Conservation (phyloP, 2,329 filamentous ascomycete species). For the Simplicillium sp. region DNA sequence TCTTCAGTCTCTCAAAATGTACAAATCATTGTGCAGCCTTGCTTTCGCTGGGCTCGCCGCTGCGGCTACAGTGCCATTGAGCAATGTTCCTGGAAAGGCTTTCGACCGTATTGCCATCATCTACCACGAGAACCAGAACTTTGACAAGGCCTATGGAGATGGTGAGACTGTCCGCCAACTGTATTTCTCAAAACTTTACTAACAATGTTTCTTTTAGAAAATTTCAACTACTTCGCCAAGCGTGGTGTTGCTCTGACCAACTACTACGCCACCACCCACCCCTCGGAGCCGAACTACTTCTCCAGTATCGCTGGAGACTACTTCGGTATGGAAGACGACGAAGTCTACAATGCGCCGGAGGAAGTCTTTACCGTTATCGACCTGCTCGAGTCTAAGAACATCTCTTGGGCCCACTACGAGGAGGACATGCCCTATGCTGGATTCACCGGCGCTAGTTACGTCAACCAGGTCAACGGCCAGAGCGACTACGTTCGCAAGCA, state of each 20-base stretch:
- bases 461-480: slow-evolving; percentile 54
- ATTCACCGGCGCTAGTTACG: slow-evolving; percentile 53
- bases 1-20: too few species aligned
- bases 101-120: slow-evolving; percentile 68
- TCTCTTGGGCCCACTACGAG: slow-evolving; percentile 65
- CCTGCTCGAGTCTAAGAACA: slow-evolving; percentile 53
- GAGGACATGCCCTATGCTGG: slow-evolving; percentile 70
- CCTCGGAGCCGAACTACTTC: slow-evolving; percentile 71
- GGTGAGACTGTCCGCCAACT: slow-evolving; percentile 16
- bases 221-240: slow-evolving; percentile 8
- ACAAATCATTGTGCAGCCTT: background rate
- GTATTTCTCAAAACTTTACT: background rate
- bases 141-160: slow-evolving; percentile 52
- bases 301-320: slow-evolving; percentile 60
- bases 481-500: slow-evolving; percentile 81
- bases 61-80: slow-evolving; percentile 14
- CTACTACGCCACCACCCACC: slow-evolving; percentile 56
- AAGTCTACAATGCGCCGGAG: slow-evolving; percentile 44
- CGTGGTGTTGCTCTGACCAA: slow-evolving; percentile 20
- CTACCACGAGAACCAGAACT: slow-evolving; percentile 72
- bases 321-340: slow-evolving; percentile 56
- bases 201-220: slow-evolving; percentile 9
- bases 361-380: slow-evolving; percentile 60
- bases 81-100: slow-evolving; percentile 56
- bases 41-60: background rate